Evolutionary conservation across 148 eudicot genomes (phyloP).

Genomic region (Nepenthes mirabilis): DNA sequence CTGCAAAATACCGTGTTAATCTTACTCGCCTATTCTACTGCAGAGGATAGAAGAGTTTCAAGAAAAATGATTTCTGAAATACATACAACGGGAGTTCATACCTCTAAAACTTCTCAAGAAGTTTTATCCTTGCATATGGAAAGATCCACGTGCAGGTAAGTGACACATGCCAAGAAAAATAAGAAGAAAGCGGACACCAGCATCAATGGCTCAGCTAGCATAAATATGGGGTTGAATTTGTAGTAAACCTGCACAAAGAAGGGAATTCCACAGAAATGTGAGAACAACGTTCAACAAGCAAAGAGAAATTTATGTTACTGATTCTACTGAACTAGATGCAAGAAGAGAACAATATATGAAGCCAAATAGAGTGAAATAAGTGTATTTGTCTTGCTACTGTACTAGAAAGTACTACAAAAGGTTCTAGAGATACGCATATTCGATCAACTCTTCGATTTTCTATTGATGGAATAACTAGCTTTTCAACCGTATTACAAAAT

Average conservation of each 20-base stretch:
- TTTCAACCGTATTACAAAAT: too few relatives aligned
- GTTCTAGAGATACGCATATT: too few relatives aligned
- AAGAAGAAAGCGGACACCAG: slow-evolving; percentile 61
- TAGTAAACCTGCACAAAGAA: slow-evolving; percentile 65
- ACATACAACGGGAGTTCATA: too few relatives aligned
- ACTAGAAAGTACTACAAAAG: too few relatives aligned
- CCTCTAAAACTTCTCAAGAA: slow-evolving; percentile 8
- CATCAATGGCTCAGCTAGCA: slow-evolving; percentile 98
- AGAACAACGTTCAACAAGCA: background rate
- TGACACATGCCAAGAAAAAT: slow-evolving; percentile 56
- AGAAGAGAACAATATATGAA: background rate
- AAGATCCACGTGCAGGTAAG: slow-evolving; percentile 67
- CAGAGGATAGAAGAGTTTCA: too few relatives aligned
- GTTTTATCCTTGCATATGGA: slow-evolving; percentile 55
- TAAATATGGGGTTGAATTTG: slow-evolving; percentile 65
- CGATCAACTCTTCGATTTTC: too few relatives aligned
- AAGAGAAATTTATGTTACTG: background rate
- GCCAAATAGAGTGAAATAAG: too few relatives aligned
- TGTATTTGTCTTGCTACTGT: too few relatives aligned
- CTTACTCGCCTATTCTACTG: too few relatives aligned
- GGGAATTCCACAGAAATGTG: background rate
- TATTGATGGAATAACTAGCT: too few relatives aligned
- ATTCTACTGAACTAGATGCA: background rate
- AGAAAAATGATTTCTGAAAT: too few relatives aligned
- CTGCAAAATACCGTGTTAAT: too few relatives aligned